Evolutionary conservation across 306 rosid species (phyloP).

Genomic region (Nissolia schottii): DNA sequence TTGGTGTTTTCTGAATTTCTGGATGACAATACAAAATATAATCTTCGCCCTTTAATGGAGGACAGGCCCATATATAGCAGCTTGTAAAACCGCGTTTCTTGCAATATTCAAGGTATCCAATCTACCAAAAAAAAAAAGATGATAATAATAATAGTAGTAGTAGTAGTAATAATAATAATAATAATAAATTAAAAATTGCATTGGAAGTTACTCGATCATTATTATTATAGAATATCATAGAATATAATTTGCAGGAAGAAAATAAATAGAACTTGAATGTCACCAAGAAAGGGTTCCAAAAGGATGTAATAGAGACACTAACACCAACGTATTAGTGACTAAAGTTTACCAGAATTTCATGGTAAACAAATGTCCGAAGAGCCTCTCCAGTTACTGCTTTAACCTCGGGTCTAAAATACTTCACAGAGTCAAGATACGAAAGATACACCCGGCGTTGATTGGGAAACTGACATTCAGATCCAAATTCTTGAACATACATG

Average conservation of each 20-base stretch:
- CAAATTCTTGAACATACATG: constrained; percentile 99
- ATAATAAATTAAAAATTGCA: not conserved
- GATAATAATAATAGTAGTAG: too few relatives aligned
- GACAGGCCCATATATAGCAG: constrained; percentile 99
- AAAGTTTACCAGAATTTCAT: constrained; percentile 82
- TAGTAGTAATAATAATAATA: too few relatives aligned
- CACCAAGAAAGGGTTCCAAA: constrained; percentile 18
- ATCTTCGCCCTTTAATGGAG: constrained; percentile 99
- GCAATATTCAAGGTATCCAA: constrained; percentile 97
- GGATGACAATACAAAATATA: constrained; percentile 46
- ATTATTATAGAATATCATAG: too few relatives aligned
- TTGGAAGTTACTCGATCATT: not conserved
- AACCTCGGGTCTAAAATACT: constrained; percentile 95
- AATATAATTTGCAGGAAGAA: not conserved
- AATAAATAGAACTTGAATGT: constrained; percentile 9
- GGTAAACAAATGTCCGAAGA: constrained; percentile 93
- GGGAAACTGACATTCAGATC: constrained; percentile 83
- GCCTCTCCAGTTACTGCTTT: constrained; percentile 92
- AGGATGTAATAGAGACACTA: not conserved
- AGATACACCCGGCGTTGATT: constrained; percentile 98
- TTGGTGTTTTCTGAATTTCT: constrained; percentile 97
- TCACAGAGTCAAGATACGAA: constrained; percentile 93
- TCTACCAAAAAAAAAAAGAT: constrained; percentile 58
- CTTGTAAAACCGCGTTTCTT: constrained; percentile 92
- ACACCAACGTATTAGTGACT: not conserved